Evolutionary conservation across 371 early-diverging fungal species (phyloP), one percentile per base, ranked within the genome.

Genomic region (Mucor sp.): DNA sequence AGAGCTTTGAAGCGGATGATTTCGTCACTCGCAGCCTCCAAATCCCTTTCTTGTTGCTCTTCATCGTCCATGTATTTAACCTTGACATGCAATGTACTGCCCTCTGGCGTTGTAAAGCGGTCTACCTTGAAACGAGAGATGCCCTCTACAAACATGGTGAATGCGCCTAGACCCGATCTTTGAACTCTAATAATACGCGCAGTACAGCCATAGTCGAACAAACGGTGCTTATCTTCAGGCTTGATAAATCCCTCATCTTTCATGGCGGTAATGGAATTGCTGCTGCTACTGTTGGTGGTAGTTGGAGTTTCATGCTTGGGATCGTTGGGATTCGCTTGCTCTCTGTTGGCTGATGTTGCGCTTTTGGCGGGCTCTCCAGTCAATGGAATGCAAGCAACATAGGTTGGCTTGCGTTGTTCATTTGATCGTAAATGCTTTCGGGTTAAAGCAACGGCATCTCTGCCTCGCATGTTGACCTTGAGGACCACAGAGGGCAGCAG

Each of bases 1-100:
- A 86, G 81, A 11, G 87, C 79, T 32, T 86, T 82, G 61, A 92
- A 84, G 14, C 83, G 83, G 32, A 87, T 78, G 50, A 87, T 81
- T 17, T 86, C 90, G 21, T 86, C 78, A 48, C 80, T 80, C 32
- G 80, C 74, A 6, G 79, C 76, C 41, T 63, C 62, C 3, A 68
- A 58, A 27, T 74, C 58, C 14, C 60, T 55, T 33, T 62, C 63
- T 15, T 70, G 50, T 19, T 70, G 50, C 17, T 71, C 67, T 57
- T 65, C 69, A 14, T 71, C 48, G 7, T 60, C 70, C 27, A 70
- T 57, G 35, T 76, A 65, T 0, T 69, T 66, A 8, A 80, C 71
- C 37, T 73, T 74, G 55, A 77, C 85, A 39, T 75, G 44, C n/a
- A 80, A 41, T 12, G 61, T n/a, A 4, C 70, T 60, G 7, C 56